Base-by-base conservation (phyloP, 148 eudicot species). In the Amaranthus cruentus region DNA sequence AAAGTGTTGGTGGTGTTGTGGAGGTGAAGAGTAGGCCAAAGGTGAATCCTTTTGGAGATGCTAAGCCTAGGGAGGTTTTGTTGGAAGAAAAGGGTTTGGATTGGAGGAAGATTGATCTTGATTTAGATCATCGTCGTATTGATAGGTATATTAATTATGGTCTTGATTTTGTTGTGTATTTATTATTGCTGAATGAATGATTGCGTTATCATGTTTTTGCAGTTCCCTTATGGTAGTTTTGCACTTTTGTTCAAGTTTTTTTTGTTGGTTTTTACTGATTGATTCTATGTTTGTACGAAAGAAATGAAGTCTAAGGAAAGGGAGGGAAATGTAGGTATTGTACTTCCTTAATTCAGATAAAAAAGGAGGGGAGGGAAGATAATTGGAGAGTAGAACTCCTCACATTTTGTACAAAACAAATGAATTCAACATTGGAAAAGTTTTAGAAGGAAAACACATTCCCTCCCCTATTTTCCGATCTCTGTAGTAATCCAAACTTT, bases 1-100 rank as follows among this genome's bases (percentile, higher is more conserved):
- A 86, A 59, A 60, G 71, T 57, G 50, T 66, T 74, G 80, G 84
- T 78, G 71, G 48, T 64, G 82, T 71, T 6, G 75, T 38, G 62
- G 78, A 49, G 18, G 79, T 73, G 53, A 88, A 80, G 80, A 81
- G 82, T 4, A 89, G 84, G 84, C 84, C 87, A 0, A 95, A 88
- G 80, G 96, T 91, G 79, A 95, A 95, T 77, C 98, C 98, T 10
- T 95, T 95, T 76, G 98, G 98, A 49, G 92, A 95, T 85, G 98
- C 98, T 43, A 95, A 91, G 83, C 98, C 98, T 48, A 88, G 97
- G 79, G 98, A 95, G 77, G 88, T 95, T 66, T 88, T 95, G 85
- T 84, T 95, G 71, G 76, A 88, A 79, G 74, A 95, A 79, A 89
- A 91, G 81, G 98, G 98, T 53, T 73, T 91, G 85, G 96, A 95